Evolutionary conservation across 331 rosid species (phyloP).

Genomic region (Acacia concinna): DNA sequence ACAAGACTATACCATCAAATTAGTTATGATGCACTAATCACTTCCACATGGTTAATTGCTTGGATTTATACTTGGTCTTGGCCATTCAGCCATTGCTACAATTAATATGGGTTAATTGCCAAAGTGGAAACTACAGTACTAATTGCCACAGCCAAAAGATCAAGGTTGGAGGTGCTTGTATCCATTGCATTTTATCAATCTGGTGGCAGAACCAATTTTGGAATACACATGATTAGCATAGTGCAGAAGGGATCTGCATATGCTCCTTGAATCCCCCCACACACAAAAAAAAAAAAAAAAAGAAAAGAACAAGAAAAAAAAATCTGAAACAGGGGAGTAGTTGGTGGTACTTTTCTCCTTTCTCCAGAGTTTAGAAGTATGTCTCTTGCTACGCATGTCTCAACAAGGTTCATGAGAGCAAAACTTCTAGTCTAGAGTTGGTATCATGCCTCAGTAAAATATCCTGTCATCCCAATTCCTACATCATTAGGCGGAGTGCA

Average conservation of each 20-base stretch:
- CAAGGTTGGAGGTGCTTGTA: not conserved
- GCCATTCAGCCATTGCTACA: not conserved
- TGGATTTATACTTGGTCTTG: not conserved
- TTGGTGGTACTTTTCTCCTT: no score
- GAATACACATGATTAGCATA: not conserved
- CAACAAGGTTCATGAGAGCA: no score
- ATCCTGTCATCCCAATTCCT: no score
- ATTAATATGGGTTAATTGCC: not conserved
- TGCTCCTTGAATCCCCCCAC: not conserved
- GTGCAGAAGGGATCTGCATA: not conserved
- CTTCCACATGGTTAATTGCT: slow-evolving; percentile 4
- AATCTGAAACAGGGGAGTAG: not conserved
- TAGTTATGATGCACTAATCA: slow-evolving; percentile 14
- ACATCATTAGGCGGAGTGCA: no score
- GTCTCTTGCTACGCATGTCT: no score
- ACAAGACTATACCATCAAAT: slow-evolving; percentile 2
- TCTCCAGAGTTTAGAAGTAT: no score
- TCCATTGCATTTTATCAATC: not conserved
- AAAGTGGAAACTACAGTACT: not conserved
- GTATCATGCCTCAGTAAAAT: no score
- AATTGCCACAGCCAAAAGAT: not conserved
- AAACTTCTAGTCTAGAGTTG: no score
- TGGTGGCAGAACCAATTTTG: no score
- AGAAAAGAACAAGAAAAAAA: no score
- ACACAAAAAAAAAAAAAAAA: no score